Percentiles rank a stretch among this genome's conserved stretches.
These are phyloP conservation scores for Nakazawaea populi DNA, from an alignment of 805 yeast species.

Conservation along the genomic window DNA sequence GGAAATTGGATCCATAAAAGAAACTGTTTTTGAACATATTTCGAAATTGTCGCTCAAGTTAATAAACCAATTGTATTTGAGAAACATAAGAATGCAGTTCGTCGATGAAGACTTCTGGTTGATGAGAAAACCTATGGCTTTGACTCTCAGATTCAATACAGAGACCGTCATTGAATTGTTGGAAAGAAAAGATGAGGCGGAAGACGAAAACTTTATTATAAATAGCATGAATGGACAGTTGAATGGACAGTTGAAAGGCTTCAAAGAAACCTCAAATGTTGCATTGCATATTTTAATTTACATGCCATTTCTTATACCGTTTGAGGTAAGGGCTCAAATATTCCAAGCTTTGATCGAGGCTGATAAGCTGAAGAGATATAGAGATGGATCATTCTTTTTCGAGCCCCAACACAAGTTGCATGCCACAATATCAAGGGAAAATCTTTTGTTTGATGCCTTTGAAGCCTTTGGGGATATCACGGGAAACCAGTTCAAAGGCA, in stretches of 20 bases:
- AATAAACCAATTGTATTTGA: constrained; percentile 56
- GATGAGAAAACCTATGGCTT: constrained; percentile 13
- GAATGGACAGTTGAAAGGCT: constrained; percentile 4
- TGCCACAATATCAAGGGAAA: constrained; percentile 64
- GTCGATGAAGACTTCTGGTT: constrained; percentile 53
- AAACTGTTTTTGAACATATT: constrained; percentile 14
- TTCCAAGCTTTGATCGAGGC: constrained; percentile 57
- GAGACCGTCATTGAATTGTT: constrained; percentile 11
- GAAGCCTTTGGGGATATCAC: constrained; percentile 40
- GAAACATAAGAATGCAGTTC: constrained; percentile 57
- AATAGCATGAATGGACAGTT: constrained; percentile 10
- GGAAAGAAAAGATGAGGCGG: constrained; percentile 24
- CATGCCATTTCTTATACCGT: constrained; percentile 77
- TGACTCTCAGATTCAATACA: neutral
- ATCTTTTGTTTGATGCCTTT: constrained; percentile 71
- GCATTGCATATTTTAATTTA: constrained; percentile 49
- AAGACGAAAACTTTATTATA: constrained; percentile 29
- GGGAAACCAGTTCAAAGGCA: constrained; percentile 53
- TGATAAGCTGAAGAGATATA: constrained; percentile 33
- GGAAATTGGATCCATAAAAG: neutral
- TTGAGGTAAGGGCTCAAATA: constrained; percentile 64
- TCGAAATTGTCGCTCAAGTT: constrained; percentile 38
- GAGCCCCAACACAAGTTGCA: constrained; percentile 18
- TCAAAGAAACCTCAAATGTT: constrained; percentile 13
- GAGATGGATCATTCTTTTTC: constrained; percentile 9